Conservation (phyloP, 768 basidiomycete species). For the Gymnopilus junonius region DNA sequence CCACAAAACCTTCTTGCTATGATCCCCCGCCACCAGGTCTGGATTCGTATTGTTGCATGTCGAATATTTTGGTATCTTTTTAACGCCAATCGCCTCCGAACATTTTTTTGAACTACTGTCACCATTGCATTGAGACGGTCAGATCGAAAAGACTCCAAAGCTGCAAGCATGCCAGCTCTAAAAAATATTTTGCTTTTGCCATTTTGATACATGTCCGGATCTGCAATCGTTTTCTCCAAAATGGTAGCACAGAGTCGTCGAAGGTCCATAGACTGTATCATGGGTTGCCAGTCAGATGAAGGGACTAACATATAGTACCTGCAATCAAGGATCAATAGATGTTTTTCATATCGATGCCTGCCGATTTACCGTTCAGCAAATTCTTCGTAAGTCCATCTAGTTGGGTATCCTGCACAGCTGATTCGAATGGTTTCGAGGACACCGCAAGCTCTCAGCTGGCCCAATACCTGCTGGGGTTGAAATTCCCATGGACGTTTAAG, state of each 20-base stretch:
- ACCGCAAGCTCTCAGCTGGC: constrained; percentile 96
- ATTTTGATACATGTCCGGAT: constrained; percentile 95
- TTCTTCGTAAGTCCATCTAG: constrained; percentile 97
- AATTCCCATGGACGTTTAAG: constrained; percentile 97
- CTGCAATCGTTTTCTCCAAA: constrained; percentile 84
- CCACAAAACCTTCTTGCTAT: constrained; percentile 73
- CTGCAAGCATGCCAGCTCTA: constrained; percentile 98
- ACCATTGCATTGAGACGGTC: constrained; percentile 89
- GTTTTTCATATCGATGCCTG: neutral
- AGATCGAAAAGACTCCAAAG: constrained; percentile 88
- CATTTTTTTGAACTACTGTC: constrained; percentile 97
- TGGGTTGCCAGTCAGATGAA: constrained; percentile 83
- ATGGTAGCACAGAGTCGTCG: constrained; percentile 83
- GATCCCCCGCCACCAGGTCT: constrained; percentile 95
- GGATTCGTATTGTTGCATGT: constrained; percentile 78
- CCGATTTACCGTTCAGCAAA: constrained; percentile 90
- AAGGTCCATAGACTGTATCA: constrained; percentile 84
- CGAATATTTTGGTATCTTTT: constrained; percentile 79
- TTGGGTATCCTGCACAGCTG: constrained; percentile 98
- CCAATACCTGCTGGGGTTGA: constrained; percentile 91
- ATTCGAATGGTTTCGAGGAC: constrained; percentile 98
- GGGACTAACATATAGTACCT: constrained; percentile 98
- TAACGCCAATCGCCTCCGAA: constrained; percentile 83
- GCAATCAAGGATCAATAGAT: constrained; percentile 3
- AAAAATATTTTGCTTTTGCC: constrained; percentile 99